Percentiles rank a stretch among this genome's conserved stretches.
phyloP scores from a whole-genome alignment of 768 basidiomycete species.

The Rhodotorula sphaerocarpa region DNA sequence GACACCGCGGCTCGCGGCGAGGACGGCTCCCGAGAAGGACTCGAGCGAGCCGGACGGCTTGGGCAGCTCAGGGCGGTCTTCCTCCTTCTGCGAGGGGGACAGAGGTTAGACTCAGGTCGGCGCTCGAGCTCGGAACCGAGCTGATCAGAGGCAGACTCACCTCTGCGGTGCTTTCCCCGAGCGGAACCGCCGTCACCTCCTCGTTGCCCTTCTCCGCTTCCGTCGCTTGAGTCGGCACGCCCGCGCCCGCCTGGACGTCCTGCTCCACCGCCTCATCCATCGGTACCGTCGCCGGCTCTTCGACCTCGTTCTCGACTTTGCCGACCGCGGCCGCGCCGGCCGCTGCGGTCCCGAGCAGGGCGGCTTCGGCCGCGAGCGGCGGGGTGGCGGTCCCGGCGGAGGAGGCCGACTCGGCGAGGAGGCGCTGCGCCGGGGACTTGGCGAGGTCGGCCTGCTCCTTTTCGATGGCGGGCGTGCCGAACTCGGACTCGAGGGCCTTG shows the following conservation, averaged over 20 bases:
- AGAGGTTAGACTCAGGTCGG: too few species aligned
- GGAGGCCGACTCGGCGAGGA: too few species aligned
- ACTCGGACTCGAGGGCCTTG: background rate
- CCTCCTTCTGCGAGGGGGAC: too few species aligned
- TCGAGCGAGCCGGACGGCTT: background rate
- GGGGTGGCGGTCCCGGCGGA: too few species aligned
- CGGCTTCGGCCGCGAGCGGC: background rate
- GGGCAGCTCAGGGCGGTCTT: background rate
- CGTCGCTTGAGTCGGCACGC: background rate
- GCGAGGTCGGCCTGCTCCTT: conserved; percentile 21
- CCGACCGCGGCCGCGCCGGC: background rate
- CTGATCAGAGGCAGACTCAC: background rate
- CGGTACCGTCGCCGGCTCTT: conserved; percentile 6
- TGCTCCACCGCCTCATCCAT: background rate
- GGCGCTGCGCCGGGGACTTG: conserved; percentile 18
- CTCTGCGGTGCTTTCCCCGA: conserved; percentile 3
- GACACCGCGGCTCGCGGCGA: conserved; percentile 12
- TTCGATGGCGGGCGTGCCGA: conserved; percentile 23
- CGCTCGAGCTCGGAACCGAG: background rate
- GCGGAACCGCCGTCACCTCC: background rate
- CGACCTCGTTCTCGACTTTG: conserved; percentile 3
- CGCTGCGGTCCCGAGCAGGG: conserved; percentile 8
- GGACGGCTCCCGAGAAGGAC: conserved; percentile 22
- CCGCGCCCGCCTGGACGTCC: background rate
- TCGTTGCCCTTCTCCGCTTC: background rate